Percentiles rank a stretch among this genome's conserved stretches.
These are phyloP conservation scores for Paramecium caudatum DNA, from an alignment of 73 alveolate genomes.

Conservation along the genomic window DNA sequence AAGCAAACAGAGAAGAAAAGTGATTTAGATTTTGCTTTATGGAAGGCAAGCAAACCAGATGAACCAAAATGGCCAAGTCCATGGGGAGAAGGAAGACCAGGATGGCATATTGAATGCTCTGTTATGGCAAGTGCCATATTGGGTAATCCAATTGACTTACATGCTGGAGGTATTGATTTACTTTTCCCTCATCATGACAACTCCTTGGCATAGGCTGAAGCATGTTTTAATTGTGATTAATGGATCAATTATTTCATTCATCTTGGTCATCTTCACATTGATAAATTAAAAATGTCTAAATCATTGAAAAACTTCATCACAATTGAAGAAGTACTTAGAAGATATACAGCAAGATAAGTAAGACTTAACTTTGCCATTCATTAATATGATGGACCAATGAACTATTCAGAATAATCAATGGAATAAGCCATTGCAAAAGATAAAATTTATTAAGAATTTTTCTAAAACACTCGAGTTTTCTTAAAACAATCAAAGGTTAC, in stretches of 20 bases:
- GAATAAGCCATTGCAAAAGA: constrained; percentile 93
- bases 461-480: constrained; percentile 87
- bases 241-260: constrained; percentile 99
- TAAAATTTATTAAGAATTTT: constrained; percentile 90
- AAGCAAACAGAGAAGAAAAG: constrained; percentile 91
- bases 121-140: constrained; percentile 92
- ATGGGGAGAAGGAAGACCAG: constrained; percentile 99
- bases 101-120: constrained; percentile 99
- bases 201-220: constrained; percentile 97
- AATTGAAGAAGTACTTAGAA: constrained; percentile 87
- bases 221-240: constrained; percentile 91
- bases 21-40: constrained; percentile 97
- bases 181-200: constrained; percentile 96
- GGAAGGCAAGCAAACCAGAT: constrained; percentile 98
- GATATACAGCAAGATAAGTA: constrained; percentile 90
- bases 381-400: constrained; percentile 96
- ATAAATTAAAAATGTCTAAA: constrained; percentile 98
- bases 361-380: constrained; percentile 94
- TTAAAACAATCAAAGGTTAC: constrained; percentile 85
- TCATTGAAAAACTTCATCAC: constrained; percentile 98
- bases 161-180: constrained; percentile 94
- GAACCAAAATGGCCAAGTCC: constrained; percentile 99
- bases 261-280: constrained; percentile 99
- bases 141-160: constrained; percentile 95
- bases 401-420: constrained; percentile 88